Percentiles rank a stretch among this genome's conserved stretches.
phyloP scores from a whole-genome alignment of 2,329 filamentous ascomycete species.

The Fusarium domesticum region DNA sequence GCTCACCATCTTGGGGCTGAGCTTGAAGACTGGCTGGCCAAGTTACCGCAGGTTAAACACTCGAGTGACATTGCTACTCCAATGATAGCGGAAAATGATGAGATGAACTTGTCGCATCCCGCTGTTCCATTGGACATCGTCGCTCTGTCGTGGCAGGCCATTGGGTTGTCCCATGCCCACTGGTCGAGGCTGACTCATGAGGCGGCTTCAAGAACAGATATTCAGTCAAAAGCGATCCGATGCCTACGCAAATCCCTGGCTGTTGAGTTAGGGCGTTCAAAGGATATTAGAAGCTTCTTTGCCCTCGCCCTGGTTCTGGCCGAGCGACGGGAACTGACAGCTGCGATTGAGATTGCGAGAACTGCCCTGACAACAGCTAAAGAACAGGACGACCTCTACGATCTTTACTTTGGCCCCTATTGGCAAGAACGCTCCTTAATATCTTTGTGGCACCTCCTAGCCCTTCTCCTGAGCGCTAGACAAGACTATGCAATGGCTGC shows the following conservation, averaged over 20 bases:
- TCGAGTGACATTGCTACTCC: slow-evolving; percentile 30
- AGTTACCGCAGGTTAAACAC: slow-evolving; percentile 42
- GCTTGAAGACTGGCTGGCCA: slow-evolving; percentile 72
- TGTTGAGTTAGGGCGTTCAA: slow-evolving; percentile 60
- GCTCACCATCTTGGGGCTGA: slow-evolving; percentile 67
- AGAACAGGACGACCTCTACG: slow-evolving; percentile 43
- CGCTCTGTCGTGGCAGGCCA: slow-evolving; percentile 74
- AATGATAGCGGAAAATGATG: slow-evolving; percentile 31
- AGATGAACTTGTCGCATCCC: slow-evolving; percentile 37
- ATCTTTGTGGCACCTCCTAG: slow-evolving; percentile 87
- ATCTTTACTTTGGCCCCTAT: slow-evolving; percentile 46
- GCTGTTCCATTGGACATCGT: slow-evolving; percentile 58
- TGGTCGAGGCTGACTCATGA: slow-evolving; percentile 84
- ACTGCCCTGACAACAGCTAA: slow-evolving; percentile 65
- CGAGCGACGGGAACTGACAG: slow-evolving; percentile 75
- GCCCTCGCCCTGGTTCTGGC: slow-evolving; percentile 81
- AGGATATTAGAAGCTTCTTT: slow-evolving; percentile 75
- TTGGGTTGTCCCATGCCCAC: slow-evolving; percentile 81
- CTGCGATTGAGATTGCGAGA: slow-evolving; percentile 80
- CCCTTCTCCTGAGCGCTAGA: slow-evolving; percentile 78
- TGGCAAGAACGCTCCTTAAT: slow-evolving; percentile 66
- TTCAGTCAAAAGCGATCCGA: slow-evolving; percentile 74
- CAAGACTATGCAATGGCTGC: slow-evolving; percentile 80
- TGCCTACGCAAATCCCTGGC: slow-evolving; percentile 71
- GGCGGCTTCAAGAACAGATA: slow-evolving; percentile 63